A percentile compares a stretch with the other conserved stretches of the same genome.
Conservation (phyloP, 2,329 filamentous ascomycete genomes). For the Pseudocercospora pini-densiflorae region DNA sequence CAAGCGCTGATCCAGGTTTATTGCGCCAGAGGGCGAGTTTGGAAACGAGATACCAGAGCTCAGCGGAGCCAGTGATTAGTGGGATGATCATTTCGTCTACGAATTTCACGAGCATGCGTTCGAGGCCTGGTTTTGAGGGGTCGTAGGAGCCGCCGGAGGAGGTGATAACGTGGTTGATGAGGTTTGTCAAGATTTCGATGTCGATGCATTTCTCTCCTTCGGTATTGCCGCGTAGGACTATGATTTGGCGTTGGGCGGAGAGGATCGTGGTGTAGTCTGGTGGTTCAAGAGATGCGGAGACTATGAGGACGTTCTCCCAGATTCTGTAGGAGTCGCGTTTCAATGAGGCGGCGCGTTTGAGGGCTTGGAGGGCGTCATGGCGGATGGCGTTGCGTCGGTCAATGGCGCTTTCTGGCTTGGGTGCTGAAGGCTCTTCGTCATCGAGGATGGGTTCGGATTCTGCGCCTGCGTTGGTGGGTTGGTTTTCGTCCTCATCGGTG, state of each 20-base stretch:
- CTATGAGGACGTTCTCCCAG: constrained; percentile 94
- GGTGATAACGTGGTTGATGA: constrained; percentile 73
- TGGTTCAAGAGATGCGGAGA: constrained; percentile 77
- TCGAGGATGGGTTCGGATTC: constrained; percentile 28
- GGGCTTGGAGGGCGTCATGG: constrained; percentile 77
- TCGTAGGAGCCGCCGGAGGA: constrained; percentile 50
- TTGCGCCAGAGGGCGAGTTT: constrained; percentile 74
- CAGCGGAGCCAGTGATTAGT: constrained; percentile 77
- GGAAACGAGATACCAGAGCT: constrained; percentile 76
- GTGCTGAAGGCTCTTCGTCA: constrained; percentile 37
- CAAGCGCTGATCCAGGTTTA: constrained; percentile 73
- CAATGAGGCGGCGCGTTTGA: constrained; percentile 82
- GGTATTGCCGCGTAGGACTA: constrained; percentile 69
- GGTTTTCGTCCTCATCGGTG: constrained; percentile 28
- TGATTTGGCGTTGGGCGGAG: constrained; percentile 72
- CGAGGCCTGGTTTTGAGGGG: constrained; percentile 52
- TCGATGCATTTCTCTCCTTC: constrained; percentile 81
- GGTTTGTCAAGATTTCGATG: constrained; percentile 68
- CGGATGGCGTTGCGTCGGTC: constrained; percentile 63
- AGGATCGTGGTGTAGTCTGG: constrained; percentile 77
- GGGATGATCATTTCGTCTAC: constrained; percentile 77
- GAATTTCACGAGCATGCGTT: constrained; percentile 69
- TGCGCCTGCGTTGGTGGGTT: constrained; percentile 9
- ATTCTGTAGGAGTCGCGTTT: constrained; percentile 89
- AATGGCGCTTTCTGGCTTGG: constrained; percentile 22